A percentile compares a stretch with the other conserved stretches of the same genome.
phyloP scores from a whole-genome alignment of 1,284 basidiomycete species.

The Fomitopsis palustris region DNA sequence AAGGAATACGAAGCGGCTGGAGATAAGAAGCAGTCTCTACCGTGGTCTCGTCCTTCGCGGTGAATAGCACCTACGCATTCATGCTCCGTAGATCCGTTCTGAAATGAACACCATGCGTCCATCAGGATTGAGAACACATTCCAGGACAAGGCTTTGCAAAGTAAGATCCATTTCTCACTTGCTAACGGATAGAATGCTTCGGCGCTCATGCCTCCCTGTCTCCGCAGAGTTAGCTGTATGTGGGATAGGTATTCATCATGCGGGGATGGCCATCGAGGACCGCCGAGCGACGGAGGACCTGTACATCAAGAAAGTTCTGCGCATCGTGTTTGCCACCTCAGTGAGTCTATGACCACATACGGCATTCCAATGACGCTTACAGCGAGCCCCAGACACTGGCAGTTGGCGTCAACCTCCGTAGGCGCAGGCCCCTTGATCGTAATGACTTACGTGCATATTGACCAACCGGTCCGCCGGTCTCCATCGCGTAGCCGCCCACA shows the following conservation, averaged over 20 bases:
- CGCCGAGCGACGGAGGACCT: constrained; percentile 68
- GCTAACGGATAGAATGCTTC: background rate
- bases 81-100: background rate
- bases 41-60: constrained; percentile 61
- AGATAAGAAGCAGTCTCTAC: constrained; percentile 46
- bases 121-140: constrained; percentile 51
- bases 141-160: constrained; percentile 57
- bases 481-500: constrained; percentile 58
- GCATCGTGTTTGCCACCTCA: constrained; percentile 70
- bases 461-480: background rate
- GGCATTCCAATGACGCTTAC: background rate
- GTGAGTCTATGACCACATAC: constrained; percentile 36
- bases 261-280: constrained; percentile 75
- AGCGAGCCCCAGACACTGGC: constrained; percentile 64
- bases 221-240: constrained; percentile 45
- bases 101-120: background rate
- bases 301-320: constrained; percentile 63
- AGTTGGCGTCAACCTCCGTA: constrained; percentile 86
- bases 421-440: constrained; percentile 22
- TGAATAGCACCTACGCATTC: constrained; percentile 18
- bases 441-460: background rate
- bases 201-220: constrained; percentile 23
- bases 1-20: constrained; percentile 66
- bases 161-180: constrained; percentile 32
- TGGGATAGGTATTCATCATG: constrained; percentile 87